phyloP scores from a whole-genome alignment of 441 rosid genomes.

The Brassica balearica region DNA sequence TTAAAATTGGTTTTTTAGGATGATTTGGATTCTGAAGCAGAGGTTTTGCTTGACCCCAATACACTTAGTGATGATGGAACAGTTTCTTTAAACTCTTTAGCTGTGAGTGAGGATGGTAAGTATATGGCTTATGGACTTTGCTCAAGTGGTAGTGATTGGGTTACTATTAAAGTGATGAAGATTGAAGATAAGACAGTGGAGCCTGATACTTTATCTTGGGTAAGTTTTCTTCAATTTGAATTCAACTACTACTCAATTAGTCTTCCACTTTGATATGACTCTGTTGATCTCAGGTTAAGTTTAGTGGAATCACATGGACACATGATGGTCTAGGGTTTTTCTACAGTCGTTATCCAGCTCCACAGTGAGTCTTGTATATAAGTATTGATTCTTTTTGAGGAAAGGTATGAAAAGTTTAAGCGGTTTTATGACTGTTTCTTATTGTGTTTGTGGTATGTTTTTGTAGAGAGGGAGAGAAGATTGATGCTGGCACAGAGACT shows the following conservation, averaged over 20 bases:
- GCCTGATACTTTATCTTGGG: slow-evolving; percentile 81
- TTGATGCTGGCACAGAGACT: slow-evolving; percentile 97
- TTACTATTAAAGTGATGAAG: slow-evolving; percentile 70
- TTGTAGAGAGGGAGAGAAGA: slow-evolving; percentile 70
- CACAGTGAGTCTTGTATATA: slow-evolving; percentile 58
- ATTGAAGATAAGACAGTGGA: slow-evolving; percentile 67
- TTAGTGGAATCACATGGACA: slow-evolving; percentile 80
- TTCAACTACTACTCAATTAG: background rate
- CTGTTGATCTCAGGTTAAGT: slow-evolving; percentile 60
- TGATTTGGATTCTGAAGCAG: slow-evolving; percentile 69
- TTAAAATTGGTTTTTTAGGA: slow-evolving; percentile 48
- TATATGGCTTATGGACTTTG: slow-evolving; percentile 81
- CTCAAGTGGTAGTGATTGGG: slow-evolving; percentile 94
- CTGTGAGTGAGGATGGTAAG: slow-evolving; percentile 76
- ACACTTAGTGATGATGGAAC: slow-evolving; percentile 84
- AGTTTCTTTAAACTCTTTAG: slow-evolving; percentile 55
- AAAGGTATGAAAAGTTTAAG: background rate
- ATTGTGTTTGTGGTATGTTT: background rate
- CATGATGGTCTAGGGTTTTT: slow-evolving; percentile 85
- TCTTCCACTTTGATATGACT: background rate
- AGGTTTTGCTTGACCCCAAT: slow-evolving; percentile 87
- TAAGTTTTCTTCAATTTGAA: slow-evolving; percentile 41
- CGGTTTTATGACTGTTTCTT: background rate
- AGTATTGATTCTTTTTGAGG: background rate
- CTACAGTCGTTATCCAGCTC: slow-evolving; percentile 85